Conservation (phyloP, 179 eudicot genomes). For the Patellifolia procumbens region DNA sequence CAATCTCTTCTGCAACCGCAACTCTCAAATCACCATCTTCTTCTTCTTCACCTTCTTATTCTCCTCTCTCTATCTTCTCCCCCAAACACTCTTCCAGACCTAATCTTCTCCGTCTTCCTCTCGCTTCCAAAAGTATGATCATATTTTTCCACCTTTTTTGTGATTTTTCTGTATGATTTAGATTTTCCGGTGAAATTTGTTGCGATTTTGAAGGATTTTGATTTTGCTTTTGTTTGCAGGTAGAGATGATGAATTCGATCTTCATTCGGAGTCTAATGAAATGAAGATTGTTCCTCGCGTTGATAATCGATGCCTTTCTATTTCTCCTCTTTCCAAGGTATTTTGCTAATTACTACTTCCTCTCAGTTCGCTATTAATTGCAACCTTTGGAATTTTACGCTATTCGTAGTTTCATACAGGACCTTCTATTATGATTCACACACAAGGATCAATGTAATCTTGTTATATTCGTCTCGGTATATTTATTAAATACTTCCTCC, state of each 20-base stretch:
- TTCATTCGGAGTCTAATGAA: constrained; percentile 49
- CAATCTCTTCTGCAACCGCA: constrained; percentile 21
- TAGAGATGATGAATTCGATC: constrained; percentile 50
- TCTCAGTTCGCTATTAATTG: no score
- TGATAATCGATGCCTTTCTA: constrained; percentile 37
- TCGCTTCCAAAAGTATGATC: constrained; percentile 59
- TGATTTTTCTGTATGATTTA: not conserved
- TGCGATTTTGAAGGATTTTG: not conserved
- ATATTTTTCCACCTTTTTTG: not conserved
- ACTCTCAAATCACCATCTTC: constrained; percentile 34
- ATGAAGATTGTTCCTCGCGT: constrained; percentile 49
- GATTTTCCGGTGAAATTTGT: not conserved
- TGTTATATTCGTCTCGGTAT: no score
- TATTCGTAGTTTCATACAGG: no score
- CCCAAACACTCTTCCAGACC: constrained; percentile 37
- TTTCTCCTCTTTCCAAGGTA: constrained; percentile 66
- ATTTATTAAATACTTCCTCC: no score
- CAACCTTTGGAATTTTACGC: no score
- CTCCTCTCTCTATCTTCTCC: constrained; percentile 45
- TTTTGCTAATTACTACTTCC: no score
- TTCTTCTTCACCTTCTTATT: constrained; percentile 39
- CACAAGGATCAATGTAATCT: no score
- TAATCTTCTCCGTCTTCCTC: constrained; percentile 40
- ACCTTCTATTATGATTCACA: no score
- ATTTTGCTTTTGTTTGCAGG: constrained; percentile 34